These are phyloP conservation scores for Globisporangium megalacanthum DNA, from an alignment of 352 stramenopile genomes.

Conservation along the genomic window DNA sequence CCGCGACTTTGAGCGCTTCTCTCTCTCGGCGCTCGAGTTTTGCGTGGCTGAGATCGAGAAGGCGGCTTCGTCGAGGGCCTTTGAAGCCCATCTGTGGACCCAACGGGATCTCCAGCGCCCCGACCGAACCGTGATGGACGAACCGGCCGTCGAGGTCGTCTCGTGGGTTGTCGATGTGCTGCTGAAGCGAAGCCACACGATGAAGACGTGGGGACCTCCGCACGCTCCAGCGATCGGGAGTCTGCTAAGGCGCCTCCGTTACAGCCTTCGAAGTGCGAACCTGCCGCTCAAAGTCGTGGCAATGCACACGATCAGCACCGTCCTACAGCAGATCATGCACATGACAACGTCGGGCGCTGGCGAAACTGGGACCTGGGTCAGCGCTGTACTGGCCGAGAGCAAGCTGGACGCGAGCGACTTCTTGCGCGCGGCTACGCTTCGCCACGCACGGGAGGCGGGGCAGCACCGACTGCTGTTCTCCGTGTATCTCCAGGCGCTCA, in stretches of 20 bases:
- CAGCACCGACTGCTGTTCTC: constrained; percentile 67
- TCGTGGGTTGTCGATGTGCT: constrained; percentile 60
- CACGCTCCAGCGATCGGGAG: constrained; percentile 4
- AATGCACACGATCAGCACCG: constrained; percentile 39
- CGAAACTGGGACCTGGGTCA: neutral
- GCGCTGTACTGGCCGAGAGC: constrained; percentile 13
- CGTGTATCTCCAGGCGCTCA: constrained; percentile 59
- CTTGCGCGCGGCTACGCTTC: constrained; percentile 37
- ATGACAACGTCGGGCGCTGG: neutral
- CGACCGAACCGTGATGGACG: constrained; percentile 38
- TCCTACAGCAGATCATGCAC: constrained; percentile 18
- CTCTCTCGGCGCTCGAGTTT: constrained; percentile 33
- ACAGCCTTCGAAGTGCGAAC: constrained; percentile 40
- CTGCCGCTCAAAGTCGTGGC: constrained; percentile 58
- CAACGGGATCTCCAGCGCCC: constrained; percentile 48
- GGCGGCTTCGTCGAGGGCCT: constrained; percentile 37
- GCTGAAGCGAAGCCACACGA: constrained; percentile 8
- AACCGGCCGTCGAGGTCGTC: constrained; percentile 75
- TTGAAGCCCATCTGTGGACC: constrained; percentile 74
- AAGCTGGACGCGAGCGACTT: constrained; percentile 27
- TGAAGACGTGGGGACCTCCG: constrained; percentile 1
- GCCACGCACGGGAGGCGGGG: constrained; percentile 44
- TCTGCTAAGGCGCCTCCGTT: constrained; percentile 19
- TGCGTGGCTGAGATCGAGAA: constrained; percentile 57
- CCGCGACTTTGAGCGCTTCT: constrained; percentile 10